Conservation (phyloP, 2,329 filamentous ascomycete species). For the Cadophora malorum region DNA sequence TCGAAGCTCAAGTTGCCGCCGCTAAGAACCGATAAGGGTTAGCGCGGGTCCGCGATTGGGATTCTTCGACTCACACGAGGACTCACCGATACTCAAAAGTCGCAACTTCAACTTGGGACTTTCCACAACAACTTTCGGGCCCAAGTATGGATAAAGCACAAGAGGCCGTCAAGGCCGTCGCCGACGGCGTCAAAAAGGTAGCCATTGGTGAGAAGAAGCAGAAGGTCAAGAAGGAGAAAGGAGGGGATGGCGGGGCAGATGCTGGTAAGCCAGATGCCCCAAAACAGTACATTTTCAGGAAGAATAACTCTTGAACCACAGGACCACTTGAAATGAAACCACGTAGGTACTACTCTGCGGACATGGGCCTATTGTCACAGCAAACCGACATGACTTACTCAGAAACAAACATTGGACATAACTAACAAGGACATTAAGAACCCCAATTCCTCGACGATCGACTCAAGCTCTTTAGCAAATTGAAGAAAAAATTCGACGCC, state of each 20-base stretch:
- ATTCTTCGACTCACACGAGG: slow-evolving; percentile 20
- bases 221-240: slow-evolving; percentile 56
- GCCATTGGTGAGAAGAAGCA: slow-evolving; percentile 53
- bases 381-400: slow-evolving; percentile 35
- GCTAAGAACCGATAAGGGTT: slow-evolving; percentile 15
- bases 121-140: slow-evolving; percentile 25
- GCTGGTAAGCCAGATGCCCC: slow-evolving; percentile 18
- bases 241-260: slow-evolving; percentile 51
- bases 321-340: slow-evolving; percentile 27
- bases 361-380: slow-evolving; percentile 42
- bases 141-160: slow-evolving; percentile 56
- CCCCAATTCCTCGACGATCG: slow-evolving; percentile 81
- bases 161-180: slow-evolving; percentile 54
- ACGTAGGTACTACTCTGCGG: slow-evolving; percentile 9
- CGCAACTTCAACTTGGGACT: slow-evolving; percentile 23
- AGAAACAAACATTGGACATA: slow-evolving; percentile 35
- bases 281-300: slow-evolving; percentile 8
- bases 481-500: slow-evolving; percentile 84
- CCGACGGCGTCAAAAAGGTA: slow-evolving; percentile 66
- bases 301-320: slow-evolving; percentile 16
- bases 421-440: slow-evolving; percentile 41
- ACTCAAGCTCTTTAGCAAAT: slow-evolving; percentile 84
- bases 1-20: slow-evolving; percentile 24
- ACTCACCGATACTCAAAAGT: slow-evolving; percentile 13
- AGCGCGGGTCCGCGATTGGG: slow-evolving; percentile 10